Evolutionary conservation across 2,329 filamentous ascomycete genomes (phyloP), one percentile per base, ranked within the genome.

Genomic region (Fusarium avenaceum): DNA sequence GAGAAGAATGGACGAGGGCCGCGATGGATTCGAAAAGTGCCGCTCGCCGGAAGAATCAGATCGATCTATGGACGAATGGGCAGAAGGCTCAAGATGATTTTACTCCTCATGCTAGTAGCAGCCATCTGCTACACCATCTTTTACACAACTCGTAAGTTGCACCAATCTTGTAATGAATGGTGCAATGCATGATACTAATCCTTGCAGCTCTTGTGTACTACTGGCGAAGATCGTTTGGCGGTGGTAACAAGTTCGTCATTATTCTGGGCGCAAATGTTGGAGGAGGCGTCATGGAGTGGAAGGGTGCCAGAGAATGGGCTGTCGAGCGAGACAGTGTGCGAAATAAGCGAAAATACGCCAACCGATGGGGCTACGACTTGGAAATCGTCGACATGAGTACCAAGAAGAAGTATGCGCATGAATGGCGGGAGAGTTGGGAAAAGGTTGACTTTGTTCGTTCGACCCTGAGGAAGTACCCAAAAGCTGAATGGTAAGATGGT

Each of bases 361-460:
- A 88, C 33, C 87, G 86, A 77, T 98, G 96, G 94, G 96, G 96
- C 15, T 98, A 99, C 78, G 92, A 97, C 65, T 83, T 99, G 60
- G 96, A 99, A 78, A 91, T 98, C 76, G 93, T 97, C 71, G 96
- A 99, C 79, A 97, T 99, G 94, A 95, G 94, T 82, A 97, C 94
- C 54, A 97, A 97, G 86, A 98, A 97, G 82, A 90, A 94, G 70
- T 99, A 99, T 78, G 95, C 96, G 28, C 96, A 99, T 81, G 96
- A 99, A 81, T 99, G 96, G 96, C 89, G 96, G 75, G 96, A 99
- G 81, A 96, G 95, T 78, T 99, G 96, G 96, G 96, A 99, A 81
- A 99, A 98, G 84, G 94, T 97, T 64, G 96, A 99, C 78, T 93
- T 93, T 42, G 89, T 99, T 74, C 89, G 95, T 63, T 92, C 93